Conservation (phyloP, 148 eudicot genomes). For the Fagopyrum homotropicum region DNA sequence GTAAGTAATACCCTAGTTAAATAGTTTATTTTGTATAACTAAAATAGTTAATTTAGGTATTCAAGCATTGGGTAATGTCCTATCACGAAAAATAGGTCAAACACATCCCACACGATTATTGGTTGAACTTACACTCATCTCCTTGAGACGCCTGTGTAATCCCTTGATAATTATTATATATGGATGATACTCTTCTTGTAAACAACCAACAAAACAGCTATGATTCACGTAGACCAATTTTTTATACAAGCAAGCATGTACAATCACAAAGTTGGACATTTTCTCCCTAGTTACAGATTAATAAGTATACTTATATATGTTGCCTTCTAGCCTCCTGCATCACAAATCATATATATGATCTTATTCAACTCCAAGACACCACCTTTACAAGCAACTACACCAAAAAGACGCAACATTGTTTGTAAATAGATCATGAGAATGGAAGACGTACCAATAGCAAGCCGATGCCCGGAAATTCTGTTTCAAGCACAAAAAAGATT, state of each 20-base stretch:
- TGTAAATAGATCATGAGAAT: no score
- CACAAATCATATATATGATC: neutral
- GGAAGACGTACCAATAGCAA: neutral
- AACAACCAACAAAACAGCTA: neutral
- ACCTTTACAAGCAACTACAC: neutral
- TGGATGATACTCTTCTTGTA: neutral
- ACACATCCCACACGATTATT: no score
- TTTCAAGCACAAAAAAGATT: neutral
- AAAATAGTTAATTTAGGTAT: no score
- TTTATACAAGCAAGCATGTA: conserved; percentile 1
- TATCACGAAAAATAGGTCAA: no score
- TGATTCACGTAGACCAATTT: neutral
- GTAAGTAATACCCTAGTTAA: no score
- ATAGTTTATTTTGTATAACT: no score
- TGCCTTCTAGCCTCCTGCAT: neutral
- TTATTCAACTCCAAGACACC: neutral
- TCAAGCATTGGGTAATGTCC: no score
- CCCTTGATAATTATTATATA: no score
- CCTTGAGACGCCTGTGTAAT: no score
- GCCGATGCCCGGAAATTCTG: neutral
- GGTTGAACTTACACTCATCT: no score
- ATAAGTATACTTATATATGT: neutral
- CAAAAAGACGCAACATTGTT: neutral
- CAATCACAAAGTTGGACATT: neutral
- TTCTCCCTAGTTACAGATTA: neutral